These are phyloP conservation scores for Quercus variabilis DNA, from an alignment of 306 rosid species.

Conservation along the genomic window DNA sequence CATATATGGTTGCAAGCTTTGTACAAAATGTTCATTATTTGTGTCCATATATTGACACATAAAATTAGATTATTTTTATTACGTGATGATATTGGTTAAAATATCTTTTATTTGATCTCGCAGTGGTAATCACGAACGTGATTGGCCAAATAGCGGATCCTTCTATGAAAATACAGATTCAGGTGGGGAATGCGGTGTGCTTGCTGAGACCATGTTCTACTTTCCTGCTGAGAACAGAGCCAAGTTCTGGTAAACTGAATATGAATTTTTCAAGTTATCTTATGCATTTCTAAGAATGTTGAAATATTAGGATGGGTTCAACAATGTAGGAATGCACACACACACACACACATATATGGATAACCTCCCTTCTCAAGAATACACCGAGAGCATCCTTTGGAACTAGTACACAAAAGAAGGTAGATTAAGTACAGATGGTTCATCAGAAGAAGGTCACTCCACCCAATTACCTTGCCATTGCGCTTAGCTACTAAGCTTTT, in stretches of 20 bases:
- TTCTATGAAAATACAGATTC: conserved; percentile 70
- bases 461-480: not conserved
- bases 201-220: conserved; percentile 83
- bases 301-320: not conserved
- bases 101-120: conserved; percentile 18
- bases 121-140: conserved; percentile 96
- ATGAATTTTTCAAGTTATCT: conserved; percentile 1
- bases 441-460: not conserved
- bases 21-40: conserved; percentile 15
- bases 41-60: not conserved
- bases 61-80: not conserved
- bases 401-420: not conserved
- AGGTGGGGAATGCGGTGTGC: conserved; percentile 96
- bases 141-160: conserved; percentile 82
- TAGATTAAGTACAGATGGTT: not conserved
- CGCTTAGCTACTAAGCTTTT: not conserved
- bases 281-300: conserved; percentile 1
- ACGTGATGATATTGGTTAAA: conserved; percentile 1
- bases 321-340: too few relatives aligned
- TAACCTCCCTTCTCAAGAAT: not conserved
- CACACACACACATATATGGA: not conserved
- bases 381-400: not conserved
- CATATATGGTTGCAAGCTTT: conserved; percentile 94
- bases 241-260: conserved; percentile 63
- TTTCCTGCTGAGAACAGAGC: conserved; percentile 93